Conservation (phyloP, 345 rosid genomes). For the Eutrema heterophyllum region DNA sequence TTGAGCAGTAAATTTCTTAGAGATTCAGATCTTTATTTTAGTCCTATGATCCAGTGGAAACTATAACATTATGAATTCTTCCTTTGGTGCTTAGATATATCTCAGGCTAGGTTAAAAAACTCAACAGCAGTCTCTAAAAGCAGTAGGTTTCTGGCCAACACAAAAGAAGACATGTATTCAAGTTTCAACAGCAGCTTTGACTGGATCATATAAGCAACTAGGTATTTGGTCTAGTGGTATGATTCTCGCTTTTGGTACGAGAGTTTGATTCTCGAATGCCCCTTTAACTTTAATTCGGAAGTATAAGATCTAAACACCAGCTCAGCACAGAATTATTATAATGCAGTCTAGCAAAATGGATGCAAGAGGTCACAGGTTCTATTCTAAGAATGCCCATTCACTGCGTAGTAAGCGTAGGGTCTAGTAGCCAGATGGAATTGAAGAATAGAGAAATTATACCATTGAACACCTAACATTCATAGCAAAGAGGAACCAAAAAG, state of each 20-base stretch:
- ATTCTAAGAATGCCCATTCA: not conserved
- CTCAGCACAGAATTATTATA: not conserved
- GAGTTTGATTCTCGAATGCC: conserved; percentile 48
- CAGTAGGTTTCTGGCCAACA: not conserved
- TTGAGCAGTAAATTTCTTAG: not conserved
- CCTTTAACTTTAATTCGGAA: not conserved
- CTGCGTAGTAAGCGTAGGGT: not conserved
- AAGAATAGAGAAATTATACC: too few relatives aligned
- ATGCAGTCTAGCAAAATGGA: not conserved
- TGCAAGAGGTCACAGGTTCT: not conserved
- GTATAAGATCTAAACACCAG: not conserved
- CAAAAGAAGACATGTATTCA: not conserved
- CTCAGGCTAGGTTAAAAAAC: too few relatives aligned
- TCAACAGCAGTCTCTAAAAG: not conserved
- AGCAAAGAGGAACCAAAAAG: not conserved
- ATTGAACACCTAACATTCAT: not conserved
- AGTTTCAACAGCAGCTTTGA: not conserved
- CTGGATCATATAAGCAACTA: not conserved
- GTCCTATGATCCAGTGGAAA: not conserved
- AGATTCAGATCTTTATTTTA: not conserved
- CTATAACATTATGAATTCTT: not conserved
- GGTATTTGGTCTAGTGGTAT: conserved; percentile 55
- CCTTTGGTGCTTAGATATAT: not conserved
- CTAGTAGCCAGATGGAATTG: not conserved
- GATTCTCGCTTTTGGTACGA: conserved; percentile 64